Evolutionary conservation across 331 rosid species (phyloP), one percentile per base, ranked within the genome.

Genomic region (Rhamnella rubrinervis): DNA sequence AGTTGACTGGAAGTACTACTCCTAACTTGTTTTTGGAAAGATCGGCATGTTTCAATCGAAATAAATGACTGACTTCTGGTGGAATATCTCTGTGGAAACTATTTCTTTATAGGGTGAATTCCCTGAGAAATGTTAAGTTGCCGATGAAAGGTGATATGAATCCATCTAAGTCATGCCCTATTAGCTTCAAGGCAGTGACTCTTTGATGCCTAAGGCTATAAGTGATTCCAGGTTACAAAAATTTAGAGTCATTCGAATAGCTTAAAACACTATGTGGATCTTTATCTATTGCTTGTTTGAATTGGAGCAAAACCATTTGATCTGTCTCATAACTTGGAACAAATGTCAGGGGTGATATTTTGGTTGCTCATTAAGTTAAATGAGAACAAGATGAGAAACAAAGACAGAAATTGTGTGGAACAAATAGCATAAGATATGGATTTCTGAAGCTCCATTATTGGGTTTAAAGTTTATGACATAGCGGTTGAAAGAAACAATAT

Each of bases 61-160:
- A 13, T 5, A 76, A 28, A 6, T 39, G 46, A 10, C 76, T 72
- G 13, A 76, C 1, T 50, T 77, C 63, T 19, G 18, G 63, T 6
- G 76, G 72, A 23, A 70, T 77, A 35, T 25, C 25, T 0, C 63
- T 68, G 1, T 23, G 19, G 51, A 77, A n/a, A 6, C 6, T 28
- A 46, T 77, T 77, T 59, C 58, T 18, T 23, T 4, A 8, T 26
- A 50, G 31, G 6, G 9, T 28, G 12, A 77, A 12, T 10, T 14
- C 2, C 16, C n/a, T 37, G 35, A 70, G 72, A 52, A 46, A 26
- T 47, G 76, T 58, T 16, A 77, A 57, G 28, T 77, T 77, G 25
- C 76, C 67, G 0, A 77, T 10, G 1, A 62, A 58, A 13, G 81
- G 56, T 10, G 81, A 5, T 37, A 77, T 23, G 1, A 39, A 12